Conservation (phyloP, 306 rosid genomes). For the Prosopis cineraria region DNA sequence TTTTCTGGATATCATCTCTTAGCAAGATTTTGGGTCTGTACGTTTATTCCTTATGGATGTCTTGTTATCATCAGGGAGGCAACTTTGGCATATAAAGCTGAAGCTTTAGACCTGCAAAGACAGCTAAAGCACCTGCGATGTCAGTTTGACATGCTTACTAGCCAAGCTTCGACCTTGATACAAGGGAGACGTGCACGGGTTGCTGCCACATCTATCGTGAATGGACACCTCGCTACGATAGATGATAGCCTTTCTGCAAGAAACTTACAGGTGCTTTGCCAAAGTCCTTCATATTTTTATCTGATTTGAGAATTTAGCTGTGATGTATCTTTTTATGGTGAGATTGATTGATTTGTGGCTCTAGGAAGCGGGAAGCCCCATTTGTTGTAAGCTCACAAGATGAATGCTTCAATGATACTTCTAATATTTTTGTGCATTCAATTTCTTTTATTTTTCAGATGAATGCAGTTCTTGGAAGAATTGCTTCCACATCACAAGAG, state of each 20-base stretch:
- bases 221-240: conserved; percentile 74
- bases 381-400: not conserved
- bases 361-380: not conserved
- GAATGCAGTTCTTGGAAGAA: conserved; percentile 93
- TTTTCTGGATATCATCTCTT: not conserved
- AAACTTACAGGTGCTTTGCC: conserved; percentile 73
- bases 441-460: conserved; percentile 56
- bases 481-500: conserved; percentile 84
- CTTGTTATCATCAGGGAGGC: conserved; percentile 64
- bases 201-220: conserved; percentile 89
- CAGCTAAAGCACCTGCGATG: conserved; percentile 72
- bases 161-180: conserved; percentile 76
- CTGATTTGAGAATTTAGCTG: not conserved
- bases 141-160: conserved; percentile 84
- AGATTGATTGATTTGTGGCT: not conserved
- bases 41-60: not conserved
- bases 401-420: conserved; percentile 10
- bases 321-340: not conserved
- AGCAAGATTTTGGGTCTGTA: not conserved
- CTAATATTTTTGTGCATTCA: conserved; percentile 2
- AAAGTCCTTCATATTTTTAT: not conserved
- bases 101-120: conserved; percentile 78
- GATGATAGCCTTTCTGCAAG: conserved; percentile 88
- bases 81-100: conserved; percentile 71
- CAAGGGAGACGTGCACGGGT: conserved; percentile 96